Evolutionary conservation across 345 rosid genomes (phyloP), one percentile per base, ranked within the genome.

Genomic region (Geranium brycei): DNA sequence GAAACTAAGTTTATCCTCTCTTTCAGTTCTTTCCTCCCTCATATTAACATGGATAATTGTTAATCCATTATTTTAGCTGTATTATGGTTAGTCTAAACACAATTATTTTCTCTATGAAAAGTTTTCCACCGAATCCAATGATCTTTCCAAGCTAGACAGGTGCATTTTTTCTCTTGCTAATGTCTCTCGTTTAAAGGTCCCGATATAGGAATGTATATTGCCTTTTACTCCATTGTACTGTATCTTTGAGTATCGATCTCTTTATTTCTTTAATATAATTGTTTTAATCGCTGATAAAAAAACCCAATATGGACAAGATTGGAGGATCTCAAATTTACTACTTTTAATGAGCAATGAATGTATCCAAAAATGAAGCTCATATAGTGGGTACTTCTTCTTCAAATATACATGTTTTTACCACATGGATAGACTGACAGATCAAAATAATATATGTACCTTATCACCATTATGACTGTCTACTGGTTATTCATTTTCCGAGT

Each of bases 1-100:
- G n/a, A 16, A 53, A 59, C 65, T 55, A 60, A 55, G 31, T 58
- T 57, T 31, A 55, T 32, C 69, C 51, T 30, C 57, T 4, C 17
- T 66, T 62, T 59, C 55, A 47, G 53, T 35, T 64, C 59, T 55
- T 66, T 23, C 28, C 28, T 23, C 28, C 19, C 13, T 15, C 57
- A 38, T 35, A 17, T 31, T 56, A 53, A 41, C 30, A 68, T 1
- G 28, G 31, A 17, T 35, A 58, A 65, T 23, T 18, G 17, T 51
- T 11, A 13, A 19, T 31, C 57, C 67, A 57, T 62, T 17, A 3
- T 64, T 64, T 17, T 51, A 61, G 18, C 66, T 57, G 14, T 59
- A 31, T 64, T 6, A 19, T 61, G 59, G 15, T 61, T 69, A 62
- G 28, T 12, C 10, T 7, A 7, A 31, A 16, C 17, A 66, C 59